Percentiles rank a stretch among this genome's conserved stretches.
These are phyloP conservation scores for Coccomyxa subellipsoidea DNA, from an alignment of 163 green algal species.

Conservation along the genomic window DNA sequence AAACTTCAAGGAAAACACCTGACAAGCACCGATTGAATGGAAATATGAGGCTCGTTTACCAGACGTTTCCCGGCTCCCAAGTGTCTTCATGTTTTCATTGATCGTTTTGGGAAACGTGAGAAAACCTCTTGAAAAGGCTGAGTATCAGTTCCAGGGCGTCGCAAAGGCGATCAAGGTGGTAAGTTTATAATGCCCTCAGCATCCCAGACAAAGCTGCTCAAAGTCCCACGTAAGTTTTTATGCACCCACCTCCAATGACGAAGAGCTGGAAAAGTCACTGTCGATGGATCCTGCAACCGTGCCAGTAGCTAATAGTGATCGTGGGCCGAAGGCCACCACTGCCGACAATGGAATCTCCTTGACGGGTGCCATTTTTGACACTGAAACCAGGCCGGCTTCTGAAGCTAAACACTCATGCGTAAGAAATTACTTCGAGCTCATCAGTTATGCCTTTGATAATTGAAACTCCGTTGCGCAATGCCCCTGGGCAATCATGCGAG, in stretches of 20 bases:
- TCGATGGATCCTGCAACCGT: conserved; percentile 92
- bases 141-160: neutral
- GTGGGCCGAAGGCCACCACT: neutral
- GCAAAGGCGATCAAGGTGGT: neutral
- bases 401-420: too few species aligned
- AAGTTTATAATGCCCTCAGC: neutral
- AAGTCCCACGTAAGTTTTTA: neutral
- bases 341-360: neutral
- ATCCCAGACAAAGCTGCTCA: neutral
- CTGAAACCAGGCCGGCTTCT: too few species aligned
- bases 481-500: too few species aligned
- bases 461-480: too few species aligned
- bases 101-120: neutral
- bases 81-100: neutral
- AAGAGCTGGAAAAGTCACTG: conserved; percentile 81
- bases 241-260: conserved; percentile 73
- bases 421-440: too few species aligned
- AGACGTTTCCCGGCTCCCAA: neutral
- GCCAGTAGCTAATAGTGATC: conserved; percentile 62
- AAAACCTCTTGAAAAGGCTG: too few species aligned
- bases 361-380: neutral
- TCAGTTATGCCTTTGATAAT: too few species aligned
- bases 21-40: neutral
- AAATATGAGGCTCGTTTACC: neutral
- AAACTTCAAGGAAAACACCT: conserved; percentile 73